Evolutionary conservation across 148 eudicot genomes (phyloP), one percentile per base, ranked within the genome.

Genomic region (Suaeda aralocaspica): DNA sequence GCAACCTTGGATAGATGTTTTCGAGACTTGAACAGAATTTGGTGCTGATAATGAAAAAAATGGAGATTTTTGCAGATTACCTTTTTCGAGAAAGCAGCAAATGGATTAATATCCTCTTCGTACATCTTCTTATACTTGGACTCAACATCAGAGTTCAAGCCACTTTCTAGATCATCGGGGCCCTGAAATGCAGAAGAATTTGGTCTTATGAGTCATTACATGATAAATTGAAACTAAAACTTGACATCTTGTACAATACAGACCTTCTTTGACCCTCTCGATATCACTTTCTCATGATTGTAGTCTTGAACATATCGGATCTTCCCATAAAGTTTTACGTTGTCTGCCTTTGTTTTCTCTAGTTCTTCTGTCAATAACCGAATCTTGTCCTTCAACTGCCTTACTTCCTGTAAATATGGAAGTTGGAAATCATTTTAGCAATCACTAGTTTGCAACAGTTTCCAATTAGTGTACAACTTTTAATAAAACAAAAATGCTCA

Each of bases 21-120:
- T n/a, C n/a, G n/a, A n/a, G n/a, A n/a, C n/a, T n/a, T n/a, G n/a
- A n/a, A n/a, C n/a, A n/a, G n/a, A n/a, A n/a, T n/a, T n/a, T n/a
- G n/a, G n/a, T n/a, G n/a, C n/a, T n/a, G n/a, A n/a, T n/a, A n/a
- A n/a, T n/a, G n/a, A n/a, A n/a, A n/a, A n/a, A n/a, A n/a, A n/a
- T n/a, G n/a, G n/a, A n/a, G n/a, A n/a, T n/a, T n/a, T n/a, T n/a
- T n/a, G 19, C 64, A 48, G 14, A 33, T 25, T 67, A 91, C 99
- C 97, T 95, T 95, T 70, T 86, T 91, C 6, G 99, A 95, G 77
- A 95, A 95, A 80, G 99, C 99, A 42, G 99, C 97, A 86, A 95
- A 95, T 59, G 99, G 99, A 82, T 95, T 95, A 46, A 95, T 95
- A 78, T 95, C 99, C 62, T 95, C 99, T 77, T 95, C 99, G 66